A percentile compares a stretch with the other conserved stretches of the same genome.
Evolutionary conservation across 2,329 filamentous ascomycete species (phyloP).

Genomic region (Rutstroemia sp.): DNA sequence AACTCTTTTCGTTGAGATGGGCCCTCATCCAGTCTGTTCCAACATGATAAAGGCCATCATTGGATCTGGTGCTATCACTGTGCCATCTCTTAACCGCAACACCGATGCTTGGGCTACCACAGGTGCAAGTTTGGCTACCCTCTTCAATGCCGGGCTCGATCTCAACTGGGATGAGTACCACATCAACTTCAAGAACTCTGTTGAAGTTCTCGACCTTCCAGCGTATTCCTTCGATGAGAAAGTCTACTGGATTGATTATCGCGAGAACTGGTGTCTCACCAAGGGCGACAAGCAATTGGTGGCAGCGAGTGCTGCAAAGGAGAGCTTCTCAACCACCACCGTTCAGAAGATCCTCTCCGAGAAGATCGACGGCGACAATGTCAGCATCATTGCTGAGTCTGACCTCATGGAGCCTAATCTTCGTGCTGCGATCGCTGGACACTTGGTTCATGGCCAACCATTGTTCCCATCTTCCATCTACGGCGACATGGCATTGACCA

Average conservation of each 20-base stretch:
- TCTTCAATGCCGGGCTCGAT: conserved; percentile 53
- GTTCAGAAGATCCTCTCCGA: conserved; percentile 39
- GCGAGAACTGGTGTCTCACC: conserved; percentile 59
- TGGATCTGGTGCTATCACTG: conserved; percentile 38
- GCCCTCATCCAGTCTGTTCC: conserved; percentile 61
- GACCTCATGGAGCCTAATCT: conserved; percentile 38
- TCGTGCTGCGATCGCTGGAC: conserved; percentile 40
- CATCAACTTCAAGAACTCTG: conserved; percentile 47
- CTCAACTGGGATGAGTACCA: conserved; percentile 66
- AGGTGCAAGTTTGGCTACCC: conserved; percentile 44
- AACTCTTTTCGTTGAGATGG: conserved; percentile 62
- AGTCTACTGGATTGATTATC: conserved; percentile 55
- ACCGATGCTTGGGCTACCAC: conserved; percentile 59
- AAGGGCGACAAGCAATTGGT: conserved; percentile 55
- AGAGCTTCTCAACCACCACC: conserved; percentile 36
- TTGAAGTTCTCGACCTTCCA: conserved; percentile 55
- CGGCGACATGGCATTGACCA: conserved; percentile 51
- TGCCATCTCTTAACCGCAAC: conserved; percentile 53
- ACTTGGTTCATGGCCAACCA: conserved; percentile 49
- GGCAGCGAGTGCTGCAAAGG: conserved; percentile 40
- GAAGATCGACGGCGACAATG: conserved; percentile 42
- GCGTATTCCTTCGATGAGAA: conserved; percentile 62
- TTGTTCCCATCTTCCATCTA: conserved; percentile 45
- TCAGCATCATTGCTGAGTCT: conserved; percentile 44
- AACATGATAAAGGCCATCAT: conserved; percentile 55